Conservation (phyloP, 768 basidiomycete species). For the Strobilomyces confusus region DNA sequence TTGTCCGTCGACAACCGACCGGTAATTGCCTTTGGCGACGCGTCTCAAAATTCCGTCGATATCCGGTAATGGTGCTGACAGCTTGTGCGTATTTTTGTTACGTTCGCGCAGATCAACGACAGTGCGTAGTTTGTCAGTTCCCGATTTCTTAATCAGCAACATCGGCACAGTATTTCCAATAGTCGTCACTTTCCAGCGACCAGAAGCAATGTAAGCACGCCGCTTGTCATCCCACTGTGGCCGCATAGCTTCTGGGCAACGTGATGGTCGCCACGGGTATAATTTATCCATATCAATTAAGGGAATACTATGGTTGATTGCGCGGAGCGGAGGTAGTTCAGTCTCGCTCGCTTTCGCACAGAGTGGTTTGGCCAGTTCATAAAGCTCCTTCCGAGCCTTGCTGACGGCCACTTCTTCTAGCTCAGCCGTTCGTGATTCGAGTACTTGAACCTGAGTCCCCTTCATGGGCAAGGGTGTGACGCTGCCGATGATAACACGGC, state of each 20-base stretch:
- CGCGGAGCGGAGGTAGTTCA: neutral
- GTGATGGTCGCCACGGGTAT: neutral
- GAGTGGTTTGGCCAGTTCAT: neutral
- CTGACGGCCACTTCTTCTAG: neutral
- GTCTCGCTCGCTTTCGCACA: neutral
- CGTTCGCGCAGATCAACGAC: no score
- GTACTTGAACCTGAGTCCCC: neutral
- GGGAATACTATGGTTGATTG: neutral
- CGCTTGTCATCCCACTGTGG: constrained; percentile 6
- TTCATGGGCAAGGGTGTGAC: neutral
- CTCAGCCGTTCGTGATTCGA: neutral
- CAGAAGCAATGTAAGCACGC: neutral
- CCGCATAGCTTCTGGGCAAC: neutral
- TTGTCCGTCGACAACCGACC: no score
- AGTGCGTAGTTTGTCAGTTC: no score
- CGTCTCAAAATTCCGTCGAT: no score
- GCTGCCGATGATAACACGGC: neutral
- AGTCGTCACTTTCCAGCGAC: neutral
- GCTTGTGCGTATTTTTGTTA: no score
- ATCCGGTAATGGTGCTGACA: no score
- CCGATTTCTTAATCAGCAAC: no score
- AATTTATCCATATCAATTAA: neutral
- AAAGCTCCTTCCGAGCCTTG: neutral
- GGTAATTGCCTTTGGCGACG: no score
- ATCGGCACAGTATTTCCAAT: no score